These are phyloP conservation scores for Persicaria tinctoria DNA, from an alignment of 148 eudicot species.

Conservation along the genomic window DNA sequence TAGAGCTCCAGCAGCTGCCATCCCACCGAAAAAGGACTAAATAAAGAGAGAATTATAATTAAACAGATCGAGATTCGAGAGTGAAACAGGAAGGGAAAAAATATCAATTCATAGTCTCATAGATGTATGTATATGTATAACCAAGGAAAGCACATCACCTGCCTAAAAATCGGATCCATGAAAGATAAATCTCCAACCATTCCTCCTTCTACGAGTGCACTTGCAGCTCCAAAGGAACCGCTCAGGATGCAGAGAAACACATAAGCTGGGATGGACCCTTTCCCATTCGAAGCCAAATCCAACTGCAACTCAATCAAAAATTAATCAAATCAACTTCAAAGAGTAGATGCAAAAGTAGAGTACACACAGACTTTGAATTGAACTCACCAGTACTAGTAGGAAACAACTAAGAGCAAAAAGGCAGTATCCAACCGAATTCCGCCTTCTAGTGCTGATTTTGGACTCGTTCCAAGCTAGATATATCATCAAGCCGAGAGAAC, in stretches of 20 bases:
- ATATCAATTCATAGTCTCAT: no score
- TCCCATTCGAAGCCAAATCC: conserved; percentile 54
- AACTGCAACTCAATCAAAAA: conserved; percentile 29
- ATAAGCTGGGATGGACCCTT: conserved; percentile 46
- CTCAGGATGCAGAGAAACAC: conserved; percentile 44
- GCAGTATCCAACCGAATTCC: conserved; percentile 49
- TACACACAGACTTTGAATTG: background rate
- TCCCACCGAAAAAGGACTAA: conserved; percentile 64
- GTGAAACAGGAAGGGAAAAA: no score
- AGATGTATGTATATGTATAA: no score
- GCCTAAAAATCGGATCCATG: conserved; percentile 64
- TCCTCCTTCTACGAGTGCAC: conserved; percentile 68
- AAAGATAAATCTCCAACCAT: conserved; percentile 63
- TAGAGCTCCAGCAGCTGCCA: conserved; percentile 42
- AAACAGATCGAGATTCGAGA: no score
- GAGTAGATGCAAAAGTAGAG: no score
- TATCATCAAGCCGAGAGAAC: conserved; percentile 41
- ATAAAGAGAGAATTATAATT: background rate
- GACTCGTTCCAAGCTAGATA: conserved; percentile 49
- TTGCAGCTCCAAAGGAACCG: conserved; percentile 56
- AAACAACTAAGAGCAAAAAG: conserved; percentile 35
- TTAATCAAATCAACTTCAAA: background rate
- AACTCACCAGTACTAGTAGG: conserved; percentile 26
- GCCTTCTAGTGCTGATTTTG: conserved; percentile 40
- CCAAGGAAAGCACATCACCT: conserved; percentile 21